Conservation (phyloP, 176 grass and related monocot species). For the Puya raimondii region DNA sequence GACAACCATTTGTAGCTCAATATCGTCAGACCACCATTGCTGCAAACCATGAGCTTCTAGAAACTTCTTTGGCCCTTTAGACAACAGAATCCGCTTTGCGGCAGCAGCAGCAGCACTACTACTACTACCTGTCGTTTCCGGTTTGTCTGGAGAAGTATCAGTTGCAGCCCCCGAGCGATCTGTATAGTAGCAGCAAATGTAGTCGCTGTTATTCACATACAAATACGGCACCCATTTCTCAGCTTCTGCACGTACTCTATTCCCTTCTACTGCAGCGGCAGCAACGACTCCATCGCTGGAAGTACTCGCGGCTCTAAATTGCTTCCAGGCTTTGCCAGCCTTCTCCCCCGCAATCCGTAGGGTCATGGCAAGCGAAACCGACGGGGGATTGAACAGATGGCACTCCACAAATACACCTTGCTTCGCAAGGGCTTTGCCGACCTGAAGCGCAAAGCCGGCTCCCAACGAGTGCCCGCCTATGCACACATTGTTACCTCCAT, state of each 20-base stretch:
- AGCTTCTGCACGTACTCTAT: background rate
- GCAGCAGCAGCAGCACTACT: conserved; percentile 19
- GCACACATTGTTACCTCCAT: conserved; percentile 40
- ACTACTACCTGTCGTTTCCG: conserved; percentile 16
- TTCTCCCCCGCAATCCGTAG: conserved; percentile 51
- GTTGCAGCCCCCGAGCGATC: background rate
- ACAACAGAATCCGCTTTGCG: conserved; percentile 53
- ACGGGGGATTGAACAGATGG: conserved; percentile 89
- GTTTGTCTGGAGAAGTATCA: background rate
- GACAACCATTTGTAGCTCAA: conserved; percentile 57
- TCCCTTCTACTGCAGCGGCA: background rate
- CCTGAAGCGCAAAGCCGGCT: conserved; percentile 72
- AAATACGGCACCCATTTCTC: conserved; percentile 68
- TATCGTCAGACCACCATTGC: conserved; percentile 87
- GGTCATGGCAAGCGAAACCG: conserved; percentile 69
- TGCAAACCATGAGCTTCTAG: conserved; percentile 70
- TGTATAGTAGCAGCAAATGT: conserved; percentile 87
- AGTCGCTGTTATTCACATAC: conserved; percentile 84
- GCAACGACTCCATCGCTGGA: background rate
- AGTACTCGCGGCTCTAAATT: background rate
- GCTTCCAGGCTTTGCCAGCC: conserved; percentile 13
- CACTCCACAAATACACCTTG: conserved; percentile 77
- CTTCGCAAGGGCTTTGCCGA: conserved; percentile 81
- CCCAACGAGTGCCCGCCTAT: conserved; percentile 75
- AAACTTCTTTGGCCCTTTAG: conserved; percentile 77